phyloP scores from a whole-genome alignment of 2,329 filamentous ascomycete genomes.

The Colletotrichum endophyticum region DNA sequence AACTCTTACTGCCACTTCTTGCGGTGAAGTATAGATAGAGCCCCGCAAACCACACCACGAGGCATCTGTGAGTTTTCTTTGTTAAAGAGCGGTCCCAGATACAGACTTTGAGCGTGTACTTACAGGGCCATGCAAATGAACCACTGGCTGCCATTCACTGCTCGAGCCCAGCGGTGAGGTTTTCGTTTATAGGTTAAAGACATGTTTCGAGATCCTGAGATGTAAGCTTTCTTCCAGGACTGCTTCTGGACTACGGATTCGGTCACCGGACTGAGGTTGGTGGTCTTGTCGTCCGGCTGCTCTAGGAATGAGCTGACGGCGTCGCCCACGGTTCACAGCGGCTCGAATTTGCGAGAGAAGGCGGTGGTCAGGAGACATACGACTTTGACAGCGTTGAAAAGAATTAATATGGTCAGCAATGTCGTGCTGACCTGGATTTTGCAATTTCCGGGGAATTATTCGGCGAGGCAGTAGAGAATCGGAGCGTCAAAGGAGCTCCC shows the following conservation, averaged over 20 bases:
- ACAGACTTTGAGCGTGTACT: neutral
- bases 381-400: neutral
- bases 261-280: neutral
- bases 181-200: neutral
- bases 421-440: neutral
- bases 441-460: neutral
- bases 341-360: neutral
- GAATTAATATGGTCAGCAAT: neutral
- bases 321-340: neutral
- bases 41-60: neutral
- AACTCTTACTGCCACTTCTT: neutral
- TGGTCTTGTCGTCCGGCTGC: neutral
- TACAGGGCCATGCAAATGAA: neutral
- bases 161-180: neutral
- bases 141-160: neutral
- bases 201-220: neutral
- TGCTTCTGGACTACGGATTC: neutral
- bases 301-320: neutral
- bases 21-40: neutral
- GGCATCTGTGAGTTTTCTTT: neutral
- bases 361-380: neutral
- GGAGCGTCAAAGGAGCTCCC: neutral
- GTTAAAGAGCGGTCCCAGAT: neutral
- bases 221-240: neutral
- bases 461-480: neutral